These are phyloP conservation scores for Botrytis byssoidea DNA, from an alignment of 2,329 filamentous ascomycete species.

Conservation along the genomic window DNA sequence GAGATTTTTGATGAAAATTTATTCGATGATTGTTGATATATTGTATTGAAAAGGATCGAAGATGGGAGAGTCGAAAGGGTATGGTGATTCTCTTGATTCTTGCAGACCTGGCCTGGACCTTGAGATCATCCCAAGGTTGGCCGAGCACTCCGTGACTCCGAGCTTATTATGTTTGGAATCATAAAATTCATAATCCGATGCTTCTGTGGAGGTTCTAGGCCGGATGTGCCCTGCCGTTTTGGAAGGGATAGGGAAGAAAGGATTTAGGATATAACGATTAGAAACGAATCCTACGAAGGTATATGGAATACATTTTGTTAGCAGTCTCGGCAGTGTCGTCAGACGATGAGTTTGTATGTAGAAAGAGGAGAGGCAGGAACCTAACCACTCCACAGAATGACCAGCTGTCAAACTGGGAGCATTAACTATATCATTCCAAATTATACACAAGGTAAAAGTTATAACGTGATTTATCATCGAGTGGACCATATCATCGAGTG, in stretches of 20 bases:
- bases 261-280: not conserved
- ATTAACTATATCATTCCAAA: not conserved
- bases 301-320: not conserved
- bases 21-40: not conserved
- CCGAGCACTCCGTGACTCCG: conserved; percentile 10
- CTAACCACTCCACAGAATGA: conserved; percentile 1
- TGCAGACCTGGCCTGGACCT: not conserved
- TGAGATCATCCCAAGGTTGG: conserved; percentile 8
- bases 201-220: not conserved
- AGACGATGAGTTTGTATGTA: not conserved
- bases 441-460: not conserved
- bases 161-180: not conserved
- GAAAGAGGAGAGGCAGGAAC: not conserved
- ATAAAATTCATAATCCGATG: not conserved
- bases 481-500: too few species aligned
- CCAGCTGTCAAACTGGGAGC: not conserved
- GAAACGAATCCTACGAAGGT: not conserved
- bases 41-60: not conserved
- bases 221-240: not conserved
- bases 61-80: not conserved
- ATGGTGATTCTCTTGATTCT: not conserved
- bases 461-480: too few species aligned
- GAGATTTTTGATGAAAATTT: not conserved
- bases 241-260: not conserved
- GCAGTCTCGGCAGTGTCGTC: not conserved